Percentiles rank a stretch among this genome's conserved stretches.
Conservation (phyloP, 768 basidiomycete species). For the Leccinum disarticulatum region DNA sequence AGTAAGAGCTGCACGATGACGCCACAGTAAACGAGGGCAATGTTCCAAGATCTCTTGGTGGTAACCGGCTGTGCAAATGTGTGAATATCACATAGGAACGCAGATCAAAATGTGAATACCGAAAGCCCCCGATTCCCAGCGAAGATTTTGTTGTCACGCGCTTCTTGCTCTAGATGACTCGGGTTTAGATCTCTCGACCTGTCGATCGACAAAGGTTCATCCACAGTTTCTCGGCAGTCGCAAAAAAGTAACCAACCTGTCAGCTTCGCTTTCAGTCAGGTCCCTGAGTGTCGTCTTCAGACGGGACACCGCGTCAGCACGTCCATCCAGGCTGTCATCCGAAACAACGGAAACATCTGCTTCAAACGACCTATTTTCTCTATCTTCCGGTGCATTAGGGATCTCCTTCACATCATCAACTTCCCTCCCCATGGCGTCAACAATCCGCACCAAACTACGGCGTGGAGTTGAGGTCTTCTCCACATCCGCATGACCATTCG, state of each 20-base stretch:
- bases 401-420: conserved; percentile 40
- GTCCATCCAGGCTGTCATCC: conserved; percentile 31
- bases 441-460: conserved; percentile 51
- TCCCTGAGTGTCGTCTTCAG: conserved; percentile 60
- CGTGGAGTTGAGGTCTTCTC: conserved; percentile 18
- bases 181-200: conserved; percentile 37
- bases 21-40: conserved; percentile 35
- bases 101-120: conserved; percentile 33
- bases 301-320: conserved; percentile 52
- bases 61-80: conserved; percentile 17
- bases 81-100: conserved; percentile 8
- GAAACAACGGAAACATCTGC: conserved; percentile 22
- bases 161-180: conserved; percentile 29
- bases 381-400: conserved; percentile 29
- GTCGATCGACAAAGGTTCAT: conserved; percentile 6
- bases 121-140: conserved; percentile 37
- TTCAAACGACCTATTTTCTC: conserved; percentile 18
- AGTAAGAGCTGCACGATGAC: conserved; percentile 48
- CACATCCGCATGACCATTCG: conserved; percentile 19
- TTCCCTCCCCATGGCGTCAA: conserved; percentile 70
- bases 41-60: conserved; percentile 20
- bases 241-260: conserved; percentile 42
- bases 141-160: conserved; percentile 36
- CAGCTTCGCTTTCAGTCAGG: conserved; percentile 54
- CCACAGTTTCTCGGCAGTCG: conserved; percentile 5